A percentile compares a stretch with the other conserved stretches of the same genome.
phyloP scores from a whole-genome alignment of 192 early-diverging fungal genomes.

The Dispira simplex region DNA sequence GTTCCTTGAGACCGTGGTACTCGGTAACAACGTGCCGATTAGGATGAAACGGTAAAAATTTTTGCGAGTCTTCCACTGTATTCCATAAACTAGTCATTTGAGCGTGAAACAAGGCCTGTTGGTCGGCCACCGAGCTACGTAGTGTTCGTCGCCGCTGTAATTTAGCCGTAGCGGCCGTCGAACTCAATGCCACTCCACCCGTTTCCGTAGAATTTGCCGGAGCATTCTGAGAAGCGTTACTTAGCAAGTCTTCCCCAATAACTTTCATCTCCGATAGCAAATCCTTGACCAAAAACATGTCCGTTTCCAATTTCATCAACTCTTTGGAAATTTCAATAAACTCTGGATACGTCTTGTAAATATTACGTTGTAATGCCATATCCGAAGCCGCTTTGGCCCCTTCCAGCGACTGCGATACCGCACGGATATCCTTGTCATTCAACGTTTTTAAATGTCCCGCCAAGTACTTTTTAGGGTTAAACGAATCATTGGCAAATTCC shows the following conservation, averaged over 20 bases:
- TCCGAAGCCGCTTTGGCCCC: conserved; percentile 41
- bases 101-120: conserved; percentile 30
- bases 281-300: conserved; percentile 45
- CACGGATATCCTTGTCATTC: conserved; percentile 9
- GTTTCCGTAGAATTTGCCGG: background rate
- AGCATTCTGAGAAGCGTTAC: conserved; percentile 19
- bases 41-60: conserved; percentile 49
- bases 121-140: conserved; percentile 33
- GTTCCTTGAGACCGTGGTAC: conserved; percentile 52
- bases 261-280: conserved; percentile 40
- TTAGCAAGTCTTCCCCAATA: conserved; percentile 32
- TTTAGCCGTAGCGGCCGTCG: conserved; percentile 13
- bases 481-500: background rate
- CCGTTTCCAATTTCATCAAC: conserved; percentile 53
- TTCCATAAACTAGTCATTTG: conserved; percentile 29
- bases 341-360: conserved; percentile 57
- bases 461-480: conserved; percentile 1
- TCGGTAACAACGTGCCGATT: conserved; percentile 60
- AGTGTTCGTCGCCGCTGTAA: conserved; percentile 23
- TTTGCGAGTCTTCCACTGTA: conserved; percentile 29
- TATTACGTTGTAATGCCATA: conserved; percentile 43
- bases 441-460: background rate
- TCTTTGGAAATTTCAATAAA: conserved; percentile 69
- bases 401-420: conserved; percentile 20
- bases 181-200: conserved; percentile 14